Conservation (phyloP, 2,329 filamentous ascomycete species). For the Microcyclosporella mali region DNA sequence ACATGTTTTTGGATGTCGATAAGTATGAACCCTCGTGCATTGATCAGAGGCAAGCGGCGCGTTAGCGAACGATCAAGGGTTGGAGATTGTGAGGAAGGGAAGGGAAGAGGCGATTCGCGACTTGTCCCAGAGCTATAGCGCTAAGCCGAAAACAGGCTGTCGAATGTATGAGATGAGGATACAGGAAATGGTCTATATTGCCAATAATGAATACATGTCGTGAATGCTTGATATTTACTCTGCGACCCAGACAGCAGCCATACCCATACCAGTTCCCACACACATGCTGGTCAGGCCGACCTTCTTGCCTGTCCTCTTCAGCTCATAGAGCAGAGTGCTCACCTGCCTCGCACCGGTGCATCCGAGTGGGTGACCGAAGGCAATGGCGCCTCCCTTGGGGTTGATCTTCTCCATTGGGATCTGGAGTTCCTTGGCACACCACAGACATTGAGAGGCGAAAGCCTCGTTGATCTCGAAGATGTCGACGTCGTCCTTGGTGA, state of each 20-base stretch:
- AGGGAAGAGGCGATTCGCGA: no score
- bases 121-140: no score
- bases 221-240: slow-evolving; percentile 52
- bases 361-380: slow-evolving; percentile 86
- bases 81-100: no score
- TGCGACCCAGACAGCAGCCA: slow-evolving; percentile 93
- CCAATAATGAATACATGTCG: no score
- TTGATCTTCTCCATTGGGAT: slow-evolving; percentile 84
- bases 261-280: slow-evolving; percentile 93
- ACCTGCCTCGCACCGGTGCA: slow-evolving; percentile 94
- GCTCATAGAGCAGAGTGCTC: slow-evolving; percentile 82
- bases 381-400: slow-evolving; percentile 93
- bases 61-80: no score
- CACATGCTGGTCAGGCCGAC: slow-evolving; percentile 95
- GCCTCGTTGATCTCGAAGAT: slow-evolving; percentile 99
- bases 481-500: slow-evolving; percentile 84
- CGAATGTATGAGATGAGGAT: no score
- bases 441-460: slow-evolving; percentile 90
- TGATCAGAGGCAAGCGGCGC: no score
- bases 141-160: no score
- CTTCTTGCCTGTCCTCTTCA: slow-evolving; percentile 76
- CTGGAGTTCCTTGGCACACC: slow-evolving; percentile 83
- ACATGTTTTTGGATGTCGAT: no score
- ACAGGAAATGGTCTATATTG: no score
- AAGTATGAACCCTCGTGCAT: no score